Conservation (phyloP, 768 basidiomycete species). For the Leccinellum albellum region DNA sequence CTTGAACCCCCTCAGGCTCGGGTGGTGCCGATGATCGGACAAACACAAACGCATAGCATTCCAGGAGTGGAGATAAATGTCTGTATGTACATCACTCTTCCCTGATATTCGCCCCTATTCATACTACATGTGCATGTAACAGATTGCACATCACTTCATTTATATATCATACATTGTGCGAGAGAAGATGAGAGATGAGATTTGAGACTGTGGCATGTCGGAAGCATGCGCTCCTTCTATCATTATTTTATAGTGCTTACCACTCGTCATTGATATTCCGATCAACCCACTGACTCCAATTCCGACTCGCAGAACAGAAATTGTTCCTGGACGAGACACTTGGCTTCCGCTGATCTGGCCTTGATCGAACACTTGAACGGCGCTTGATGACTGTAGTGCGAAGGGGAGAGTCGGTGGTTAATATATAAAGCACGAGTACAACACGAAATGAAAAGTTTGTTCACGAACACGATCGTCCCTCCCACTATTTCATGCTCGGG, state of each 20-base stretch:
- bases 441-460: background rate
- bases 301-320: background rate
- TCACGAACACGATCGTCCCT: conserved; percentile 3
- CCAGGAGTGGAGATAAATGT: too few relatives aligned
- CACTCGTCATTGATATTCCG: too few relatives aligned
- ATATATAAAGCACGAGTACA: background rate
- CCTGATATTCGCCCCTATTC: too few relatives aligned
- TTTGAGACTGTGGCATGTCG: background rate
- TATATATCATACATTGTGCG: too few relatives aligned
- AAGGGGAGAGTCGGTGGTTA: background rate
- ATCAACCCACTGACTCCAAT: background rate
- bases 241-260: too few relatives aligned
- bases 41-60: too few relatives aligned
- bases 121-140: too few relatives aligned
- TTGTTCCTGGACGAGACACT: background rate
- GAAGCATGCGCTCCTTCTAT: too few relatives aligned
- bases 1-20: too few relatives aligned
- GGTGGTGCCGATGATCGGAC: too few relatives aligned
- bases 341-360: background rate
- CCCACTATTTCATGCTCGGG: conserved; percentile 38
- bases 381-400: background rate
- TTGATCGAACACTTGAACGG: background rate
- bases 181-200: background rate
- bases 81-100: too few relatives aligned
- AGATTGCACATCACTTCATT: too few relatives aligned